A percentile compares a stretch with the other conserved stretches of the same genome.
These are phyloP conservation scores for Spongiforma sp. DNA, from an alignment of 1,284 basidiomycete genomes.

Conservation along the genomic window DNA sequence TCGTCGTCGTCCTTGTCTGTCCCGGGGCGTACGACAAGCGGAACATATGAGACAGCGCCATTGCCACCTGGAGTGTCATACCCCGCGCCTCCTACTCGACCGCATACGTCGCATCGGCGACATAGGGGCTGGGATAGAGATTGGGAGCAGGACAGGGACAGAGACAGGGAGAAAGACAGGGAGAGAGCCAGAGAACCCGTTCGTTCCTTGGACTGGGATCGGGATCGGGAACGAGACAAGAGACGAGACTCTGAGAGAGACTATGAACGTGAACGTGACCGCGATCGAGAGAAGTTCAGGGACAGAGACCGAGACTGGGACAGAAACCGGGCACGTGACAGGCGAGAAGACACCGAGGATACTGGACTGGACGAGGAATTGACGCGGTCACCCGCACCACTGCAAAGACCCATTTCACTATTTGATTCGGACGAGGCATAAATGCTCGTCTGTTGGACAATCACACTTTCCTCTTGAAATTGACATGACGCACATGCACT, in stretches of 20 bases:
- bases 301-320: background rate
- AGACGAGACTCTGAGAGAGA: conserved; percentile 4
- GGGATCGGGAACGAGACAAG: conserved; percentile 1
- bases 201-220: conserved; percentile 7
- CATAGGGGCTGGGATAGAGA: conserved; percentile 11
- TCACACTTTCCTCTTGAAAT: no score
- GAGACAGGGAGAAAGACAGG: conserved; percentile 6
- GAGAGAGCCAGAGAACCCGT: background rate
- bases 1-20: conserved; percentile 13
- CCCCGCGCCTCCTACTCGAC: conserved; percentile 36
- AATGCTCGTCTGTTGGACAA: background rate
- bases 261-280: conserved; percentile 9
- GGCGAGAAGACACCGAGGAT: conserved; percentile 12
- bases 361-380: conserved; percentile 12
- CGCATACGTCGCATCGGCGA: conserved; percentile 30
- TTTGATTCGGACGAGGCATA: conserved; percentile 34
- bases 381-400: conserved; percentile 35
- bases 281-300: conserved; percentile 1
- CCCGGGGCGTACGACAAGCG: background rate
- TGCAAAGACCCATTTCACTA: conserved; percentile 37
- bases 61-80: conserved; percentile 38
- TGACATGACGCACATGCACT: background rate
- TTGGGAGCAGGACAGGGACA: no score
- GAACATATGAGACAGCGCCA: conserved; percentile 38
- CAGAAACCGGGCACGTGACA: background rate